Base-by-base conservation (phyloP, 2,329 filamentous ascomycete species). In the Juglanconis oblonga region DNA sequence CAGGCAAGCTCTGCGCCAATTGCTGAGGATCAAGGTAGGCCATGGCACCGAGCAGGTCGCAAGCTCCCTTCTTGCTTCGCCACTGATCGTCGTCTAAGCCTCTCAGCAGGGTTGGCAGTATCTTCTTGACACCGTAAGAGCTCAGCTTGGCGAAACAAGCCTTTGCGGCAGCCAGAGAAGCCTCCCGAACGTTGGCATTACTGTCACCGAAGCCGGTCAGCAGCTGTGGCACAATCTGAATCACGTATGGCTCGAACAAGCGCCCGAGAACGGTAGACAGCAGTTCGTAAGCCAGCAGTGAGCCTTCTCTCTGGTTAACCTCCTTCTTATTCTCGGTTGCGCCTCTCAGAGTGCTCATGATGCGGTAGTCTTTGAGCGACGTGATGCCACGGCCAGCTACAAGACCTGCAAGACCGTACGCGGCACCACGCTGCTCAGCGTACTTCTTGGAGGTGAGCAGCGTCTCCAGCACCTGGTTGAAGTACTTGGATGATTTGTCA, bases 11-110 rank as follows among this genome's bases (percentile, higher is more conserved):
- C 67, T 89, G 84, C 1, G 95, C 92, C 17, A 99, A 84, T 73
- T 99, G 95, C 66, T 97, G 90, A 7, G 96, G 94, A 72, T 98
- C 95, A 36, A 99, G 85, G 72, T 99, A 99, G 5, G 95, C 96
- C 95, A 99, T 99, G 64, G 95, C 95, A 72, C 95, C 95, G 13
- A 99, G 83, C 32, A 97, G 87, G 72, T 99, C 95, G 71, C 95
- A 99, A 57, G 95, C 95, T 67, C 96, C 95, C 78, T 96, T 97
- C 77, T 99, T 98, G 77, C 92, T 98, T 70, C 95, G 89, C 95
- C 95, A 99, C 73, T 98, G 94, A 56, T 91, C 87, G 65, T 99
- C 95, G 65, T 98, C 93, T 9, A 99, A 85, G 60, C 96, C 95
- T 65, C 95, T 88, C 2, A 99, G 83, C 7, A 99, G 83, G 11